Percentiles rank a stretch among this genome's conserved stretches.
Evolutionary conservation across 2,329 filamentous ascomycete species (phyloP).

Genomic region (Colletotrichum sp.): DNA sequence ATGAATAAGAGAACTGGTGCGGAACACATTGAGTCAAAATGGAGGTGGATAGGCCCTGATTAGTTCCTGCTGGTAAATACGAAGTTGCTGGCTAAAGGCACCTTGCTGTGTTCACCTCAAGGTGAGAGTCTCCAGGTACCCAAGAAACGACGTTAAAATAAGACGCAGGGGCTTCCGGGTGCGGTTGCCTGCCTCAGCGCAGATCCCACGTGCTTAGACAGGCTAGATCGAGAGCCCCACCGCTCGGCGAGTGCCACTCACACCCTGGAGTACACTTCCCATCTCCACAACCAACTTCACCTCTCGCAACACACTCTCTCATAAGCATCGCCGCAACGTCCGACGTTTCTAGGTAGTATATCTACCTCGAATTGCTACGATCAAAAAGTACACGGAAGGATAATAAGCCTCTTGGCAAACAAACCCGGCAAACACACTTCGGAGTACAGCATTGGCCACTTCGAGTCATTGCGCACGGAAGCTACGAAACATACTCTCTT

Average conservation of each 20-base stretch:
- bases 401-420: background rate
- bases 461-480: slow-evolving; percentile 11
- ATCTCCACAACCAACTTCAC: background rate
- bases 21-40: background rate
- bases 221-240: background rate
- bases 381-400: background rate
- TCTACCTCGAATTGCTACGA: background rate
- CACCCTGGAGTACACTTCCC: background rate
- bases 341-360: background rate
- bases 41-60: background rate
- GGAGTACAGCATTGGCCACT: background rate
- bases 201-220: slow-evolving; percentile 6
- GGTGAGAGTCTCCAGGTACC: background rate
- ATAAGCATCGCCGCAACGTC: background rate
- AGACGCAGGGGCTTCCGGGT: background rate
- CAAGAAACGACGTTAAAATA: background rate
- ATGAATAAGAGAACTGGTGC: background rate
- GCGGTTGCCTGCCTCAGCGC: background rate
- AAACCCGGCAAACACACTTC: background rate
- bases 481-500: background rate
- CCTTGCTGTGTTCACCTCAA: background rate
- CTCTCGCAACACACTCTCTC: background rate
- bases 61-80: background rate
- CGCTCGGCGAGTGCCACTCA: background rate
- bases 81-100: background rate